Evolutionary conservation across 2,329 filamentous ascomycete species (phyloP).

Genomic region (Pyricularia grisea): DNA sequence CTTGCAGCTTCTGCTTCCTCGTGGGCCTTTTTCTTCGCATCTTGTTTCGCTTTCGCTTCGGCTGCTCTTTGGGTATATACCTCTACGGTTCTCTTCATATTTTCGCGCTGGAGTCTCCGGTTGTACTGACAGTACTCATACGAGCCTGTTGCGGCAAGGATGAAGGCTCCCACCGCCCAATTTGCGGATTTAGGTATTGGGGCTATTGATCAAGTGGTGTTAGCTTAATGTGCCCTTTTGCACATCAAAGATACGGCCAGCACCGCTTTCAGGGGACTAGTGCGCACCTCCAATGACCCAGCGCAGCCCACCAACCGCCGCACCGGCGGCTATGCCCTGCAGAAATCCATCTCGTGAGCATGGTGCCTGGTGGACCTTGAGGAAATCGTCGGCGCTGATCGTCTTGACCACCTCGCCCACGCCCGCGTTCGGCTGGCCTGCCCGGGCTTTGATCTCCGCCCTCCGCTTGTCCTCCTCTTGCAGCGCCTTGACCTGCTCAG

Average conservation of each 20-base stretch:
- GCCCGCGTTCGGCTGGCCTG: constrained; percentile 18
- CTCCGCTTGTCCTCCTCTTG: constrained; percentile 2
- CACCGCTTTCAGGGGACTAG: not conserved
- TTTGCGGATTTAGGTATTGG: constrained; percentile 62
- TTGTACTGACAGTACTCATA: constrained; percentile 80
- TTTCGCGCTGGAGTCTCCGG: constrained; percentile 64
- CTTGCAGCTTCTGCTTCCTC: constrained; percentile 21
- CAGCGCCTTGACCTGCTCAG: constrained; percentile 21
- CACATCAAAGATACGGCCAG: not conserved
- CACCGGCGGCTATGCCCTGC: constrained; percentile 72
- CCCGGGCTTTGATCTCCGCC: constrained; percentile 26
- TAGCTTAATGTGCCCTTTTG: not conserved
- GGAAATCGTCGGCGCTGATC: constrained; percentile 60
- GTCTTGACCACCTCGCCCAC: constrained; percentile 56
- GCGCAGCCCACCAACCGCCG: constrained; percentile 63
- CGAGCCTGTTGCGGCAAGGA: constrained; percentile 56
- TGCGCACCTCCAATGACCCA: constrained; percentile 62
- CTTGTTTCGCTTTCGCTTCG: constrained; percentile 17
- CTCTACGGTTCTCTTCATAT: constrained; percentile 80
- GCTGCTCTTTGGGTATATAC: constrained; percentile 62
- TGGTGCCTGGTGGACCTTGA: constrained; percentile 65
- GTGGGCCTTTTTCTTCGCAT: constrained; percentile 25
- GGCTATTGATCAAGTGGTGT: constrained; percentile 25
- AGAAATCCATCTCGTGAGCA: constrained; percentile 78
- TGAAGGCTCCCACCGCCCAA: constrained; percentile 76